These are phyloP conservation scores for Gossypium lobatum DNA, from an alignment of 441 rosid genomes.

Conservation along the genomic window DNA sequence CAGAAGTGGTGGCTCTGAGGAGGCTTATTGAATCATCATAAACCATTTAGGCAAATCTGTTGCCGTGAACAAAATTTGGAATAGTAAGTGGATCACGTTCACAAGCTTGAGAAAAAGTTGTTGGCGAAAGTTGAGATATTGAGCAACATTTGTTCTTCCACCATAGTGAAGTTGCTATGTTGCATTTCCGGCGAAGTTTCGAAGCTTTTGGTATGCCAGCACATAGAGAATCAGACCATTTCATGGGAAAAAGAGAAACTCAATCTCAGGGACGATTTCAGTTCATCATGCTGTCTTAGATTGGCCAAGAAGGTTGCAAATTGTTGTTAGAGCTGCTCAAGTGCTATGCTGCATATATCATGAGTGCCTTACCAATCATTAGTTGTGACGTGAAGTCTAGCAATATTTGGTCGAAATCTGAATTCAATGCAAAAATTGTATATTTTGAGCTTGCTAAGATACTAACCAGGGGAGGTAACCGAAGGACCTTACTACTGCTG, in stretches of 20 bases:
- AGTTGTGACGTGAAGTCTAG: background rate
- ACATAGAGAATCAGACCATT: background rate
- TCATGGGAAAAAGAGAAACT: slow-evolving; percentile 3
- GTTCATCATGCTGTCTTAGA: background rate
- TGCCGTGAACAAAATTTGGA: background rate
- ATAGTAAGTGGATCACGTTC: background rate
- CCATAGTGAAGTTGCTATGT: background rate
- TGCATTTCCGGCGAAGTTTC: background rate
- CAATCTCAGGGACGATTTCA: background rate
- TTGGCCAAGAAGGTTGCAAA: background rate
- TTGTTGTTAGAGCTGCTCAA: background rate
- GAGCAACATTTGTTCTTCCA: background rate
- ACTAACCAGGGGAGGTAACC: background rate
- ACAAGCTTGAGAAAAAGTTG: background rate
- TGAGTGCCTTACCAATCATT: background rate
- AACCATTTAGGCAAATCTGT: background rate
- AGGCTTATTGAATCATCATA: background rate
- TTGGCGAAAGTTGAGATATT: background rate
- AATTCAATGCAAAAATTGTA: background rate
- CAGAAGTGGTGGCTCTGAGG: background rate
- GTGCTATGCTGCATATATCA: background rate
- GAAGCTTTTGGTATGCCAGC: background rate
- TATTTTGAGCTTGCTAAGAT: background rate
- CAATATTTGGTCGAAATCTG: background rate
- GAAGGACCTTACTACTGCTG: too few relatives aligned